These are phyloP conservation scores for Bipolaris zeicola DNA, from an alignment of 2,329 filamentous ascomycete species.

Conservation along the genomic window DNA sequence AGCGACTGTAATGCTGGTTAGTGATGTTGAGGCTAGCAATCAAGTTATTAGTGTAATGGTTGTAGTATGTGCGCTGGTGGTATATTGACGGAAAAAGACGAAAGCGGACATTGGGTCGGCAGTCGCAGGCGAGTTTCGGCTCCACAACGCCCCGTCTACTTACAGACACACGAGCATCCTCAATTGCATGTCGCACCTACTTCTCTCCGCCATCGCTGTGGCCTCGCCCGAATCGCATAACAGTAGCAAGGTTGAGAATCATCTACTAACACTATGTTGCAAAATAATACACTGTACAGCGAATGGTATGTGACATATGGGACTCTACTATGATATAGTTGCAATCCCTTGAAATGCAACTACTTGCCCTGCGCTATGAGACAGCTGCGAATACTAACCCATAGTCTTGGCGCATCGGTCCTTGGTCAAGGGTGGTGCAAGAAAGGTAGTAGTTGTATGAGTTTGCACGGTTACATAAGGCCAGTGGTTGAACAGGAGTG, in stretches of 20 bases:
- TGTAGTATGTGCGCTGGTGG: conserved; percentile 15
- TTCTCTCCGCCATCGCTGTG: not conserved
- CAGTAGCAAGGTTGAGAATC: not conserved
- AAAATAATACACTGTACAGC: not conserved
- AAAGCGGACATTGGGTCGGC: conserved; percentile 12
- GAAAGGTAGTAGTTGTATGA: not conserved
- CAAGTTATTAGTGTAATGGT: conserved; percentile 8
- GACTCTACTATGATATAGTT: not conserved
- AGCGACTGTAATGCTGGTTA: not conserved
- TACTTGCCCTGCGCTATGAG: not conserved
- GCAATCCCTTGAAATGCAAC: not conserved
- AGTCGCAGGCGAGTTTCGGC: conserved; percentile 21
- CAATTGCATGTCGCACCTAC: not conserved
- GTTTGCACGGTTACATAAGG: not conserved
- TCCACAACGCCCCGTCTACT: conserved; percentile 6
- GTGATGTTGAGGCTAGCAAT: conserved; percentile 7
- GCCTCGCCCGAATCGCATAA: not conserved
- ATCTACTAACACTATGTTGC: not conserved
- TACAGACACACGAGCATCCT: not conserved
- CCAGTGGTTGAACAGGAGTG: not conserved
- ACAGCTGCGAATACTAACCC: not conserved
- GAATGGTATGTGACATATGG: not conserved
- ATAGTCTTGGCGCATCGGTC: not conserved
- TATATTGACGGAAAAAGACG: conserved; percentile 19
- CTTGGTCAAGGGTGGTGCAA: not conserved